Base-by-base conservation (phyloP, 495 filamentous ascomycete genomes). In the Lophiotrema nucula region DNA sequence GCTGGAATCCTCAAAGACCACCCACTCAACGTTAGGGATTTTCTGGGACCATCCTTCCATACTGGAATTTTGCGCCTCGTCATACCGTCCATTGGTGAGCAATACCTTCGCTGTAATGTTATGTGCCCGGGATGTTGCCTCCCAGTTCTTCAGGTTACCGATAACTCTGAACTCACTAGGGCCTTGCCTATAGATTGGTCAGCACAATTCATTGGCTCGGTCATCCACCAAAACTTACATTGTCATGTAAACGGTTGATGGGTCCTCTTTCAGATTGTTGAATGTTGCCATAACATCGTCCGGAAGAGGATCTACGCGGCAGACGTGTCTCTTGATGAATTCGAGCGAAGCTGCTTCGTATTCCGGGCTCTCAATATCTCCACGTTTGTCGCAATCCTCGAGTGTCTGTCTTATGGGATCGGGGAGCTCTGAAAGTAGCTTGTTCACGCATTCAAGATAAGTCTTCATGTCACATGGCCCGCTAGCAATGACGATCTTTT, bases 51-150 rank as follows among this genome's bases (percentile, higher is more conserved):
- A 82, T 0, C 77, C 73, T 44, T 65, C 63, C 31, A 76, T 67
- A 4, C 68, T 67, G 1, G 69, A 65, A 53, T 81, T 78, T 46
- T 75, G 71, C 1, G 73, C 74, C 49, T 77, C 74, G 39, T 83
- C 80, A 35, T 78, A 73, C 0, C 68, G 56, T 2, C 79, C 80
- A 49, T 83, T 82, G 24, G 77, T 71, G 2, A 83, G 60, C 6
- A 82, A 66, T 4, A 74, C 76, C 0, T 67, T 60, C 0, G 66
- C 74, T 4, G 59, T 64, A 38, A 82, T 78, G 12, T 72, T 65
- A 18, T 60, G 50, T 47, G 76, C 46, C 10, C 52, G 24, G 1
- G 58, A 45, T 24, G 64, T 68, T 4, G 71, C 68, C 21, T 73
- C 67, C 75, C 73, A 81, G 24, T 70, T 60, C 58, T 75, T 75